These are phyloP conservation scores for Amaranthus palmeri DNA, from an alignment of 148 eudicot species.

Conservation along the genomic window DNA sequence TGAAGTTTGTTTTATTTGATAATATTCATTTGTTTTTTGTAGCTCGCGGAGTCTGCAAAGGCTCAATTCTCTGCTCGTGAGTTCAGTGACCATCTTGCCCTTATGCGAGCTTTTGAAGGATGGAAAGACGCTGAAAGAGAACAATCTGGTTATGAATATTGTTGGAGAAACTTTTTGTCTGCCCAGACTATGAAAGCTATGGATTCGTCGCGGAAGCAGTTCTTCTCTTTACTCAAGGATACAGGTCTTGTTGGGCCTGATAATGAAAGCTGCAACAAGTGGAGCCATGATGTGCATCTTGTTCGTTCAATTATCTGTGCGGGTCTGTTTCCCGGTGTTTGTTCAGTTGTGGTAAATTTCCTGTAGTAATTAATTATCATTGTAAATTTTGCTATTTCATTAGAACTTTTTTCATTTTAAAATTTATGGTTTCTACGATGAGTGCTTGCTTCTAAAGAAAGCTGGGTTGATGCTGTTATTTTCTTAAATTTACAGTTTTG, in stretches of 20 bases:
- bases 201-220: conserved; percentile 86
- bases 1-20: no score
- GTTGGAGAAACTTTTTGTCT: conserved; percentile 94
- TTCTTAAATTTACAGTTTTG: not conserved
- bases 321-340: conserved; percentile 86
- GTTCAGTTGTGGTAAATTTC: conserved; percentile 81
- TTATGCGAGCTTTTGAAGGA: conserved; percentile 84
- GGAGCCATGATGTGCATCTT: conserved; percentile 83
- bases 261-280: conserved; percentile 53
- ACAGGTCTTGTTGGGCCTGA: conserved; percentile 63
- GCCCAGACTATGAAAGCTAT: conserved; percentile 82
- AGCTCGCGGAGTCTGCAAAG: conserved; percentile 95
- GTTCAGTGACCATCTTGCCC: conserved; percentile 93
- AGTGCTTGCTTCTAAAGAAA: no score
- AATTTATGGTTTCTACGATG: no score
- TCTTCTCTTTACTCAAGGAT: conserved; percentile 64
- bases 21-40: conserved; percentile 21
- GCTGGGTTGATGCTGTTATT: no score
- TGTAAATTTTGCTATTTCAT: not conserved
- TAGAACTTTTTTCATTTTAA: not conserved
- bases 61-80: conserved; percentile 84
- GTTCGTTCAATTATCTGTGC: conserved; percentile 77
- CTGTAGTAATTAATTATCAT: not conserved
- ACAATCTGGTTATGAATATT: conserved; percentile 78
- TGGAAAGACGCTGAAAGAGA: conserved; percentile 88